Evolutionary conservation across 106 monocot species (phyloP).

Genomic region (Dendrobium chrysotoxum): DNA sequence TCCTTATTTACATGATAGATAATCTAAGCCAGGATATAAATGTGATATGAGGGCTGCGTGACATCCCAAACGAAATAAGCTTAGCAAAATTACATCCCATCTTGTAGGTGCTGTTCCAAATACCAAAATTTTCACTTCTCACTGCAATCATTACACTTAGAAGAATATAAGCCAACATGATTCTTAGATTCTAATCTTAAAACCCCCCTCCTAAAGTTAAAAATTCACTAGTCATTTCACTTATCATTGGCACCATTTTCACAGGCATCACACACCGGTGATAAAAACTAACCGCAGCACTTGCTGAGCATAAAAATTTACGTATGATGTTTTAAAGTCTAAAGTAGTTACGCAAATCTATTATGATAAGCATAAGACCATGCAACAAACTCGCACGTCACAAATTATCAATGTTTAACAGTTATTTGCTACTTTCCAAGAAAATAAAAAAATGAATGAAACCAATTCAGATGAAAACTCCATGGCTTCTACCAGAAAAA

Average conservation of each 20-base stretch:
- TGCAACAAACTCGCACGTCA: too few relatives aligned
- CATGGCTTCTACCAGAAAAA: too few relatives aligned
- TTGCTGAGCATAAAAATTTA: too few relatives aligned
- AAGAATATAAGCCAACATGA: neutral
- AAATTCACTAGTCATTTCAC: neutral
- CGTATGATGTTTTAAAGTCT: too few relatives aligned
- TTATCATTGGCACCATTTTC: neutral
- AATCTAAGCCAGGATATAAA: neutral
- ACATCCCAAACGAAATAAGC: neutral
- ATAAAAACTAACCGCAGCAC: too few relatives aligned
- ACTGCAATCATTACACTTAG: neutral
- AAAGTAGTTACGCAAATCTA: too few relatives aligned
- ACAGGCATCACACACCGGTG: neutral
- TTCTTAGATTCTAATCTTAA: neutral
- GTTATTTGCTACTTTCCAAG: too few relatives aligned
- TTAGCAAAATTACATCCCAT: neutral
- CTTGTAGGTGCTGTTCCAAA: neutral
- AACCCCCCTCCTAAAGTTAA: neutral
- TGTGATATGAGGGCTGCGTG: neutral
- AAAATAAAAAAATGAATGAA: too few relatives aligned
- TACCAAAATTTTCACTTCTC: neutral
- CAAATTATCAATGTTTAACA: too few relatives aligned
- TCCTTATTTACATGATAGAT: slow-evolving; percentile 1
- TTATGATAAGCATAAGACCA: too few relatives aligned
- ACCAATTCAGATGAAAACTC: too few relatives aligned